These are phyloP conservation scores for Phytophthora uliginosa DNA, from an alignment of 352 stramenopile genomes.

Conservation along the genomic window DNA sequence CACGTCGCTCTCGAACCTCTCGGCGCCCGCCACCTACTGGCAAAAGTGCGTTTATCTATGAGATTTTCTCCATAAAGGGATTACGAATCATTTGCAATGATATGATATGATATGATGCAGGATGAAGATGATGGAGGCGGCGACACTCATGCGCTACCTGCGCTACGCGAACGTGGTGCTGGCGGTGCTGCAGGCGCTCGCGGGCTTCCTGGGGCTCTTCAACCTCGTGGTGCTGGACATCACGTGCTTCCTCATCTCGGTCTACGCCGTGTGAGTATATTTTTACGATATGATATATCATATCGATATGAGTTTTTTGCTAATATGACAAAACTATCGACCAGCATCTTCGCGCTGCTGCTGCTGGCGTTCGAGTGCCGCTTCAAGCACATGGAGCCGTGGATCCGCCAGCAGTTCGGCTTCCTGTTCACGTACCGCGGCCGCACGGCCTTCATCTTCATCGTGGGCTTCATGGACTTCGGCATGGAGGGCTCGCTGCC, in stretches of 20 bases:
- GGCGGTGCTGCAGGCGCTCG: constrained; percentile 82
- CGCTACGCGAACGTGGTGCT: constrained; percentile 88
- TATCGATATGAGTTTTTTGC: background rate
- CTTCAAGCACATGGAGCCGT: constrained; percentile 89
- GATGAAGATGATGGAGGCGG: constrained; percentile 75
- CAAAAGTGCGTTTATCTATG: constrained; percentile 39
- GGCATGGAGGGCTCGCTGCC: constrained; percentile 82
- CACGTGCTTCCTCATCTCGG: constrained; percentile 89
- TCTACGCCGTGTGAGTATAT: constrained; percentile 84
- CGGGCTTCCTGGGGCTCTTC: constrained; percentile 88
- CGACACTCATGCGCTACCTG: constrained; percentile 81
- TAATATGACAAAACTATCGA: constrained; percentile 5
- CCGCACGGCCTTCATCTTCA: constrained; percentile 87
- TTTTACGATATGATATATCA: constrained; percentile 12
- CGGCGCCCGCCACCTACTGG: constrained; percentile 46
- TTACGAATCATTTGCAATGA: background rate
- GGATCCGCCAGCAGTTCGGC: constrained; percentile 87
- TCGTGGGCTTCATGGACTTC: constrained; percentile 92
- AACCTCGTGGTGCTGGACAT: constrained; percentile 88
- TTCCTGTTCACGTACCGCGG: constrained; percentile 92
- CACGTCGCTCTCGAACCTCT: constrained; percentile 45
- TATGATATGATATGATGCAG: constrained; percentile 32
- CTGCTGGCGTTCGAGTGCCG: constrained; percentile 89
- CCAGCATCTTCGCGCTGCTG: constrained; percentile 86
- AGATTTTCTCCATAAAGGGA: background rate